Percentiles rank a stretch among this genome's conserved stretches.
Evolutionary conservation across 768 basidiomycete genomes (phyloP).

Genomic region (Trametes sanguinea): DNA sequence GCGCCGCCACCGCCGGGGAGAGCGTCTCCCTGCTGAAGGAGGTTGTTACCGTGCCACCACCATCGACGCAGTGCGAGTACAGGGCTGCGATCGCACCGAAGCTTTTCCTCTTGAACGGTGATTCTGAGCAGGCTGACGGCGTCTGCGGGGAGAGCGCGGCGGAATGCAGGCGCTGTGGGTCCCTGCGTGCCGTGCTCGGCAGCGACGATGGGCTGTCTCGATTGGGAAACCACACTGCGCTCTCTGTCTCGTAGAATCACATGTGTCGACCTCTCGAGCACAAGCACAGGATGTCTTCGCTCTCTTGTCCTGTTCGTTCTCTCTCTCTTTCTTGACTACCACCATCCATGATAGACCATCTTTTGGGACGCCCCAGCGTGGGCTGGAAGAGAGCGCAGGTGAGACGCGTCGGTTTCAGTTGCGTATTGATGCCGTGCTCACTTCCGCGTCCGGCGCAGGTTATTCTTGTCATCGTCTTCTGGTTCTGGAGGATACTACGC

Average conservation of each 20-base stretch:
- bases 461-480: constrained; percentile 88
- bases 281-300: constrained; percentile 22
- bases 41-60: not conserved
- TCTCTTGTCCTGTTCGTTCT: not conserved
- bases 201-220: not conserved
- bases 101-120: not conserved
- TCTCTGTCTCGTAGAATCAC: constrained; percentile 15
- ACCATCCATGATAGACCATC: constrained; percentile 84
- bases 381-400: constrained; percentile 91
- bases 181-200: constrained; percentile 8
- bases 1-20: constrained; percentile 7
- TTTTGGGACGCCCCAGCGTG: constrained; percentile 83
- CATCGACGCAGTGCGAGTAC: not conserved
- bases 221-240: constrained; percentile 12
- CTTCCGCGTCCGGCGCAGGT: constrained; percentile 50
- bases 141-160: not conserved
- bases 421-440: not conserved
- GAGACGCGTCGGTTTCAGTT: constrained; percentile 18
- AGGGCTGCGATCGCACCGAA: no score
- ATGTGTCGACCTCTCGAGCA: constrained; percentile 24
- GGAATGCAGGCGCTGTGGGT: constrained; percentile 12
- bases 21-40: not conserved
- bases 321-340: constrained; percentile 14
- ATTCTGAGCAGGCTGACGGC: not conserved
- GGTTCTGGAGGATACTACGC: constrained; percentile 77